phyloP scores from a whole-genome alignment of 2,329 filamentous ascomycete genomes.

The Davidsoniella neocaledoniae region DNA sequence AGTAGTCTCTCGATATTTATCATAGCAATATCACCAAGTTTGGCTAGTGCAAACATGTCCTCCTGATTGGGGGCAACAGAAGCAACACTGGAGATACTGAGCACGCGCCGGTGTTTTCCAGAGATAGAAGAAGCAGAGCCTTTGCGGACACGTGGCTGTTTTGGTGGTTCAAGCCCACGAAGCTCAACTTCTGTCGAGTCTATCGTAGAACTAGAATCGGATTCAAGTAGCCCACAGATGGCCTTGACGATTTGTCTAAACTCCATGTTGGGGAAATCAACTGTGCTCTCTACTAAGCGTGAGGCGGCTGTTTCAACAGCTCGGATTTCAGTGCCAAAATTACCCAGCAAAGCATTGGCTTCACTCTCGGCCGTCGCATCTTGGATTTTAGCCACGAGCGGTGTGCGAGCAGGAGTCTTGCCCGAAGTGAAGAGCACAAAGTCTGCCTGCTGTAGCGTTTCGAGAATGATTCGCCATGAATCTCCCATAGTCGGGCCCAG shows the following conservation, averaged over 20 bases:
- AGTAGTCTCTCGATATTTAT: slow-evolving; percentile 64
- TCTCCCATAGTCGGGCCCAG: slow-evolving; percentile 70
- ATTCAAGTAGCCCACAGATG: slow-evolving; percentile 52
- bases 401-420: slow-evolving; percentile 35
- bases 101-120: slow-evolving; percentile 27
- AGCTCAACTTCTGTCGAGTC: slow-evolving; percentile 1
- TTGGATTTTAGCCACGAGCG: slow-evolving; percentile 26
- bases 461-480: slow-evolving; percentile 82
- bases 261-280: slow-evolving; percentile 70
- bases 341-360: slow-evolving; percentile 35
- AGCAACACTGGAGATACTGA: slow-evolving; percentile 30
- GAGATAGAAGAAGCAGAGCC: slow-evolving; percentile 22
- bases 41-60: slow-evolving; percentile 52
- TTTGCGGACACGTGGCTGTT: slow-evolving; percentile 16
- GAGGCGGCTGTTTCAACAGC: slow-evolving; percentile 79
- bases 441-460: slow-evolving; percentile 84
- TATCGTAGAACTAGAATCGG: slow-evolving; percentile 14
- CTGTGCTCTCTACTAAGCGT: slow-evolving; percentile 77
- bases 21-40: slow-evolving; percentile 53
- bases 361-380: slow-evolving; percentile 36
- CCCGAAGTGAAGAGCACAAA: slow-evolving; percentile 57
- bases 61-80: slow-evolving; percentile 39
- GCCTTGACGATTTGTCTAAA: slow-evolving; percentile 65
- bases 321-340: slow-evolving; percentile 64
- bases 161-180: slow-evolving; percentile 6